Evolutionary conservation across 176 grass and related monocot genomes (phyloP).

Genomic region (Musa schizocarpa): DNA sequence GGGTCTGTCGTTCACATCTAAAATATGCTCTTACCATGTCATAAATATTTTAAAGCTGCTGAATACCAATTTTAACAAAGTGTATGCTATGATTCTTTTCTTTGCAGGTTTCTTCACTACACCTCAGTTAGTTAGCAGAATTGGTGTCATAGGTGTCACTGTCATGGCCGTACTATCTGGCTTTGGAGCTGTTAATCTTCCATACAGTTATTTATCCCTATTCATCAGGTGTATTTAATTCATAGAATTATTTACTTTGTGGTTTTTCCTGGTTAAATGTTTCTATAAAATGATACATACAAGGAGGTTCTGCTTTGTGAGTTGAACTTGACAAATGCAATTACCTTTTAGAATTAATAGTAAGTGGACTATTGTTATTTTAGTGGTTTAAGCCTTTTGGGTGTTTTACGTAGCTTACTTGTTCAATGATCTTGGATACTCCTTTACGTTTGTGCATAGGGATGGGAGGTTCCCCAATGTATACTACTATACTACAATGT

Average conservation of each 20-base stretch:
- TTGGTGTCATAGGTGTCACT: constrained; percentile 77
- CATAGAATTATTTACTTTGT: constrained; percentile 1
- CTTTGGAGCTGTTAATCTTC: constrained; percentile 93
- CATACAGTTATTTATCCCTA: constrained; percentile 84
- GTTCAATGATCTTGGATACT: too few species aligned
- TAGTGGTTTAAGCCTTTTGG: not conserved
- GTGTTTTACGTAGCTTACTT: not conserved
- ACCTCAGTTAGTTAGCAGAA: constrained; percentile 86
- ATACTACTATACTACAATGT: too few species aligned
- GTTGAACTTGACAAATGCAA: not conserved
- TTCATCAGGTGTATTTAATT: constrained; percentile 70
- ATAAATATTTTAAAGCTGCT: not conserved
- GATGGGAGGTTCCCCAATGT: too few species aligned
- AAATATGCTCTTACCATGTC: not conserved
- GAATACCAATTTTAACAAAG: not conserved
- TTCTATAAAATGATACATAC: not conserved
- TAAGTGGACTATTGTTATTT: not conserved
- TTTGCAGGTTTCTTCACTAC: constrained; percentile 84
- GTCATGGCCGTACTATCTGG: constrained; percentile 90
- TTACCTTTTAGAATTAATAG: not conserved
- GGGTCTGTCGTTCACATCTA: not conserved
- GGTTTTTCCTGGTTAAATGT: not conserved
- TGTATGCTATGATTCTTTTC: not conserved
- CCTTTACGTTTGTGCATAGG: too few species aligned
- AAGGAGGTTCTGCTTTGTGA: not conserved